Evolutionary conservation across 2,329 filamentous ascomycete genomes (phyloP), one percentile per base, ranked within the genome.

Genomic region (Fusarium poae): DNA sequence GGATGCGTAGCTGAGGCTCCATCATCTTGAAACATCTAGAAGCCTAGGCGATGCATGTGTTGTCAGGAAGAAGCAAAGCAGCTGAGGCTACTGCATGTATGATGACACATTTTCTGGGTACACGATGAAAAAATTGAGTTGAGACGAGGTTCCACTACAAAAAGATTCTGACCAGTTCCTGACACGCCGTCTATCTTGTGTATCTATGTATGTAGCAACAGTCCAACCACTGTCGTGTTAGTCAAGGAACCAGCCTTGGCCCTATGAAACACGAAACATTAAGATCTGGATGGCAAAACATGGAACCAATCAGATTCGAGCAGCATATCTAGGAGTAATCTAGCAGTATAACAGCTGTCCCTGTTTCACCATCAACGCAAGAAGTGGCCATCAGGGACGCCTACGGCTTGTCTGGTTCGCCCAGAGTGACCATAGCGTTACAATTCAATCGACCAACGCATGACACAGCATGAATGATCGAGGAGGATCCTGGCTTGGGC

Each of bases 51-150:
- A 67, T 48, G 67, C 54, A 64, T 70, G 67, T 62, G 67, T 64
- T 70, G 67, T 67, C 67, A 68, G 44, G 34, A 51, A 15, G 37
- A 51, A 18, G 49, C 46, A 42, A 32, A 8, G 20, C 21, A 62
- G 48, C 52, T 62, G 37, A 67, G 43, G 34, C 57, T 60, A 65
- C 46, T 65, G 35, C 35, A 65, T 18, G 52, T 49, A 69, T 64
- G 66, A 69, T 70, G 67, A 70, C 53, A 57, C 56, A 65, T 70
- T 63, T 59, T 63, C 50, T 70, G 42, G 62, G 37, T 50, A 53
- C 45, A 30, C 37, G 44, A 60, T 32, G 30, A 35, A 66, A 42
- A 42, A 54, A 25, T 12, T 54, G 50, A 49, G 42, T 46, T 60
- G 34, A 65, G 46, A 23, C 35, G 48, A 37, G 61, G 66, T 69